Evolutionary conservation across 345 rosid genomes (phyloP), one percentile per base, ranked within the genome.

Genomic region (Linum usitatissimum): DNA sequence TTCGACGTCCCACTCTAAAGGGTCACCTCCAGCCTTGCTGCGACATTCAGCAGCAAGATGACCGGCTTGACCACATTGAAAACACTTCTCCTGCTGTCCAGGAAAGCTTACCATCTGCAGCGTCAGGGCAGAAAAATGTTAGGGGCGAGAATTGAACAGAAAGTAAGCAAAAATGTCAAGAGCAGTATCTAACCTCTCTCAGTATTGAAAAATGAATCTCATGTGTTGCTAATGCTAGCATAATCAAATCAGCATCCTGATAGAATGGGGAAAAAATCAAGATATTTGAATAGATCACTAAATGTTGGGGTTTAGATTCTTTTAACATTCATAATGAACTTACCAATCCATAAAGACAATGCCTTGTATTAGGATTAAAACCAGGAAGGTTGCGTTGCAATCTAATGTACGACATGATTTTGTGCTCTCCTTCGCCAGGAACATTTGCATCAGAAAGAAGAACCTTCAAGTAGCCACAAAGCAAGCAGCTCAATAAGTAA

Each of bases 391-490:
- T 81, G 19, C 95, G 89, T 68, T 94, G 97, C 59, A 70, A 83
- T 62, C 97, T 88, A 64, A 94, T 88, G 76, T 84, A 94, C 31
- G 95, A 78, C 99, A 94, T 90, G 71, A 94, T 81, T 79, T 94
- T 90, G 84, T 94, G 97, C 73, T 94, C 99, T 79, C 97, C 99
- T 76, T 94, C 99, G 5, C 99, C 99, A 70, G 90, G 85, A 65
- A 83, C 97, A 73, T 94, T 94, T 6, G 99, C 71, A 77, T 94
- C 99, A 70, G 99, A 94, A 76, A 94, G 92, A 76, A 94, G 82
- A 77, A 94, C 99, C 99, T 93, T 84, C 85, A 86, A 67, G 78
- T 68, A 78, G 77, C 59, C 81, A 82, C 66, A 86, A 80, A 82
- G 81, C 66, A 5, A 34, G 76, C 81, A 78, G 80, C 79, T 81